These are phyloP conservation scores for Auxenochlorella pyrenoidosa DNA, from an alignment of 139 green algal genomes.

Conservation along the genomic window DNA sequence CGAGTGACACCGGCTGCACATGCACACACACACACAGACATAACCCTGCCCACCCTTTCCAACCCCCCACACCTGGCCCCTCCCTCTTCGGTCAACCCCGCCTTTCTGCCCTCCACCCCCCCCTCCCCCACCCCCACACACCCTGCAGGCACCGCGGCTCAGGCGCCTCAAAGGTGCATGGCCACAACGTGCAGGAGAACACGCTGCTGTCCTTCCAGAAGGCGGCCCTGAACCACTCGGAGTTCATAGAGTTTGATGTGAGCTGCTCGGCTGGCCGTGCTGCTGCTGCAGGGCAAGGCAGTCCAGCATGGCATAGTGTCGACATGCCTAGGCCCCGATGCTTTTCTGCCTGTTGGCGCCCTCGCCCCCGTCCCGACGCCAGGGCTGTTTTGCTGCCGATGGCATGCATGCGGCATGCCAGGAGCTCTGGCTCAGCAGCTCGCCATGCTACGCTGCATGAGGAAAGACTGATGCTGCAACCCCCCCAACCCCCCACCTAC, in stretches of 20 bases:
- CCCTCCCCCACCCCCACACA: not conserved
- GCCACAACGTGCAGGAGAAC: constrained; percentile 58
- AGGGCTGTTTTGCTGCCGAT: not conserved
- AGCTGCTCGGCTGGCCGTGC: not conserved
- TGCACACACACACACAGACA: no score
- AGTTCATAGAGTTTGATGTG: constrained; percentile 64
- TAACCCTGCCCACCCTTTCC: not conserved
- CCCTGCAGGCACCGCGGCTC: constrained; percentile 49
- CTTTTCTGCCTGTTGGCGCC: not conserved
- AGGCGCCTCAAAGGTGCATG: constrained; percentile 41
- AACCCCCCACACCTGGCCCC: no score
- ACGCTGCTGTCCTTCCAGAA: constrained; percentile 63
- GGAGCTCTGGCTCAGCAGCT: not conserved
- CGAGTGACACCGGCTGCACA: no score
- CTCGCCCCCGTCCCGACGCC: not conserved
- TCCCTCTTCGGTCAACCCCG: no score
- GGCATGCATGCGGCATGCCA: not conserved
- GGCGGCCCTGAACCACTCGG: constrained; percentile 51
- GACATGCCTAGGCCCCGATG: no score
- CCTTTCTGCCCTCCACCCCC: not conserved
- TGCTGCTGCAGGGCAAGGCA: no score
- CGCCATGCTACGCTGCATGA: no score
- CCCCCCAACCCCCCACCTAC: no score
- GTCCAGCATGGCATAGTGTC: no score
- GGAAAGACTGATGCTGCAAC: no score